These are phyloP conservation scores for Naegleria fowleri DNA, from an alignment of 208 protist genomes.

Conservation along the genomic window DNA sequence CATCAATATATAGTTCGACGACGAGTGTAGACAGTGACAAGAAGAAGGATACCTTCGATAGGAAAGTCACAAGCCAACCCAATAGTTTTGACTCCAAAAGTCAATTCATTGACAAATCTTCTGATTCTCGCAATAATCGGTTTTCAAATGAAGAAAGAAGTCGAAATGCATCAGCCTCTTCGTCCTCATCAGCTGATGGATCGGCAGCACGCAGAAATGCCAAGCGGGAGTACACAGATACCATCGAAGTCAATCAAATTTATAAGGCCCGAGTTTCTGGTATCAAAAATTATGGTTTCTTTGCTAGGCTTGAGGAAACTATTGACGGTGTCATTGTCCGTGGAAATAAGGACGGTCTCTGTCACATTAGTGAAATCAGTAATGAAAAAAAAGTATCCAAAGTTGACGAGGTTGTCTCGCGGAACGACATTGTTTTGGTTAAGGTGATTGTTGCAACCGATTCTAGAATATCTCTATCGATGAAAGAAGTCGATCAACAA, in stretches of 20 bases:
- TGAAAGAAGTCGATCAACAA: slow-evolving; percentile 75
- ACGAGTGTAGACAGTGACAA: too few relatives aligned
- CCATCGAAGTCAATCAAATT: neutral
- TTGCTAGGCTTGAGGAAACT: neutral
- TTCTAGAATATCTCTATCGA: slow-evolving; percentile 57
- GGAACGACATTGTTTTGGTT: slow-evolving; percentile 31
- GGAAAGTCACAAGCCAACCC: neutral
- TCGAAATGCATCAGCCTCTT: neutral
- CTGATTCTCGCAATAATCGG: neutral
- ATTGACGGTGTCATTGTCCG: neutral
- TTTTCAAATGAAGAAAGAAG: neutral
- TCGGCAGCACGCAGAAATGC: neutral
- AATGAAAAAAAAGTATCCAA: neutral
- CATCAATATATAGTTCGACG: neutral
- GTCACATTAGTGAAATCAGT: slow-evolving; percentile 8
- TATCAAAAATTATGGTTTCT: neutral
- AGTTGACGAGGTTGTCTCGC: neutral
- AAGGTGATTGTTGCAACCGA: slow-evolving; percentile 60
- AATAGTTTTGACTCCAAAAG: neutral
- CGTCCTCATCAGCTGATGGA: neutral
- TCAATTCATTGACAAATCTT: too few relatives aligned
- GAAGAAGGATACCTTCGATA: too few relatives aligned
- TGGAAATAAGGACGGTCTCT: neutral
- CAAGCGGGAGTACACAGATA: neutral
- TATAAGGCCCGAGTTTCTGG: neutral